Evolutionary conservation across 2,329 filamentous ascomycete genomes (phyloP).

Genomic region (Pseudogymnoascus sp.): DNA sequence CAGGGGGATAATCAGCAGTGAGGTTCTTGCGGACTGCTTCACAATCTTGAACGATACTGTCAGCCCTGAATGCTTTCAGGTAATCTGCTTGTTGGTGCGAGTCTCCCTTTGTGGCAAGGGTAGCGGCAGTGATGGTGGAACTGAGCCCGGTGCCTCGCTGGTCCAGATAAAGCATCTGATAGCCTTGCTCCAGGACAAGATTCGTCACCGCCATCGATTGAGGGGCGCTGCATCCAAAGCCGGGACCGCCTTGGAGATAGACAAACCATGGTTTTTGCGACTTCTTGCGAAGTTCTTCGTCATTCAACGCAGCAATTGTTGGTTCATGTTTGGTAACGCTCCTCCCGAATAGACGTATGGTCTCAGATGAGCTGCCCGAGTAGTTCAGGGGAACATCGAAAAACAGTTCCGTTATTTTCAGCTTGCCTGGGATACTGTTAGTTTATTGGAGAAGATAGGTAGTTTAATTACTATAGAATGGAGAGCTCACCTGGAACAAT

Average conservation of each 20-base stretch:
- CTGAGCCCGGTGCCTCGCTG: constrained; percentile 84
- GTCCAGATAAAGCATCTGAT: constrained; percentile 80
- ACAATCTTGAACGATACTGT: constrained; percentile 81
- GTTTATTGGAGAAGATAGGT: not conserved
- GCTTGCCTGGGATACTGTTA: constrained; percentile 45
- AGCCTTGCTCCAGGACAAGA: constrained; percentile 65
- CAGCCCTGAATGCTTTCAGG: constrained; percentile 75
- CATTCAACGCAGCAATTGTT: constrained; percentile 30
- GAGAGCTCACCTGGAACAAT: constrained; percentile 27
- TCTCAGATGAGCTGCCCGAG: constrained; percentile 47
- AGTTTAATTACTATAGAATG: constrained; percentile 17
- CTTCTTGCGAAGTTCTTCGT: constrained; percentile 32
- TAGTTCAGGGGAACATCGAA: constrained; percentile 84
- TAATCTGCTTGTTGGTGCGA: constrained; percentile 66
- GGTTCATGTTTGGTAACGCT: constrained; percentile 59
- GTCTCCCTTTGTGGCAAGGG: constrained; percentile 56
- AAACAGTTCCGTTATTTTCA: constrained; percentile 71
- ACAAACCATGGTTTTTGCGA: constrained; percentile 52
- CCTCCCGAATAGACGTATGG: constrained; percentile 69
- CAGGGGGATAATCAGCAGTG: constrained; percentile 57
- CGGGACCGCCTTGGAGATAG: constrained; percentile 81
- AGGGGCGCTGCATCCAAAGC: constrained; percentile 65
- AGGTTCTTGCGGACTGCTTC: constrained; percentile 75
- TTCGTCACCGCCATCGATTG: constrained; percentile 66
- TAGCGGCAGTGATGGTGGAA: constrained; percentile 66